Evolutionary conservation across 108 stramenopile genomes (phyloP).

Genomic region (Nannochloropsis gaditana): DNA sequence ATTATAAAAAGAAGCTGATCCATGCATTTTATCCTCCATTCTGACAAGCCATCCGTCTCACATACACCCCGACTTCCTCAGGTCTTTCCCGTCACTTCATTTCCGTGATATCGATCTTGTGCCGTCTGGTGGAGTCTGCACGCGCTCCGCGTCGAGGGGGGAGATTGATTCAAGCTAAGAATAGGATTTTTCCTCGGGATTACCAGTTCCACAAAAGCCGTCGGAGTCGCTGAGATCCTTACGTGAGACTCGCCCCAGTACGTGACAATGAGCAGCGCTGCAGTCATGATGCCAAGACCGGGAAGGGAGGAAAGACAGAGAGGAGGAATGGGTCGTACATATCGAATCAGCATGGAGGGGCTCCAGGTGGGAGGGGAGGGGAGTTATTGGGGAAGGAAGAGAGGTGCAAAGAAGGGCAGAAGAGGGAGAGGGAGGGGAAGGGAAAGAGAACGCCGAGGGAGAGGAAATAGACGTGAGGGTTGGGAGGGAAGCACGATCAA

Average conservation of each 20-base stretch:
- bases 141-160: not conserved
- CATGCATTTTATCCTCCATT: no score
- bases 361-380: not conserved
- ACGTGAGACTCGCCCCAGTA: no score
- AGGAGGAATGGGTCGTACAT: not conserved
- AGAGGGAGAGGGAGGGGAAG: not conserved
- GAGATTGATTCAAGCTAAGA: not conserved
- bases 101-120: no score
- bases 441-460: not conserved
- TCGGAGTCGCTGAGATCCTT: no score
- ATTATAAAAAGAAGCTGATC: no score
- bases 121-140: not conserved
- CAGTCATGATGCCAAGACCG: not conserved
- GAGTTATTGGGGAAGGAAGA: not conserved
- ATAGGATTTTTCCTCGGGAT: not conserved
- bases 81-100: no score
- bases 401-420: not conserved
- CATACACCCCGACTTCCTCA: no score
- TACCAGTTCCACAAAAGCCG: not conserved
- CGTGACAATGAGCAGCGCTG: no score
- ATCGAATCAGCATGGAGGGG: not conserved
- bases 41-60: no score
- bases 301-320: not conserved
- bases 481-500: not conserved
- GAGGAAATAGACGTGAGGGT: not conserved